Conservation (phyloP, 1,139 yeast genomes). For the Candida neerlandica region DNA sequence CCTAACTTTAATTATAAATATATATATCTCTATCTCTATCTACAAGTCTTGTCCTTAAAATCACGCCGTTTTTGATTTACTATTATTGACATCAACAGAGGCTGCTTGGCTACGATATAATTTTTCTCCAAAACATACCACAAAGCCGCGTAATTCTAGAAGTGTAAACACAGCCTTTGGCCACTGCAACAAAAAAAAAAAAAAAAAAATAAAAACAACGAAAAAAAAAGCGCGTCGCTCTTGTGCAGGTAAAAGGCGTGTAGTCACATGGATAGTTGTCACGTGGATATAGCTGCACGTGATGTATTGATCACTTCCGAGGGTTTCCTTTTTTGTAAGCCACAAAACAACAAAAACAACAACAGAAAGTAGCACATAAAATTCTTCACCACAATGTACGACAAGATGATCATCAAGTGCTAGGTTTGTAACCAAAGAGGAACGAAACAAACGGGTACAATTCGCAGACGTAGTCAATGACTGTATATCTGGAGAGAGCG, state of each 20-base stretch:
- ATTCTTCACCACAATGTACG: background rate
- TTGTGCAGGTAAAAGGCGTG: background rate
- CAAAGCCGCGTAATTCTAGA: conserved; percentile 3
- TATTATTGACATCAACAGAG: background rate
- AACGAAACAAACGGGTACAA: background rate
- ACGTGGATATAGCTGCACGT: background rate
- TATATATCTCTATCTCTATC: background rate
- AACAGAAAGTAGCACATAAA: no score
- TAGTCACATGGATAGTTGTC: background rate
- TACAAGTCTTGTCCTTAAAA: background rate
- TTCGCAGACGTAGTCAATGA: background rate
- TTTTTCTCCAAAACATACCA: background rate
- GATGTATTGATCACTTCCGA: background rate
- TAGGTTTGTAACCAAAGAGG: background rate
- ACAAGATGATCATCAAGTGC: background rate
- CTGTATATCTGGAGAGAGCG: no score
- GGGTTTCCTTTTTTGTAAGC: background rate
- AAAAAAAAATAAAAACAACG: background rate
- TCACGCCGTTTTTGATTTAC: background rate
- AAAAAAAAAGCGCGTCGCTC: conserved; percentile 1
- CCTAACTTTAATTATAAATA: no score
- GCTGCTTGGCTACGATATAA: background rate
- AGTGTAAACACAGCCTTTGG: conserved; percentile 1
- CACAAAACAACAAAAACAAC: background rate
- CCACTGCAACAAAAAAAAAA: background rate